Conservation (phyloP, 2,329 filamentous ascomycete species). For the Fusarium mundagurra region DNA sequence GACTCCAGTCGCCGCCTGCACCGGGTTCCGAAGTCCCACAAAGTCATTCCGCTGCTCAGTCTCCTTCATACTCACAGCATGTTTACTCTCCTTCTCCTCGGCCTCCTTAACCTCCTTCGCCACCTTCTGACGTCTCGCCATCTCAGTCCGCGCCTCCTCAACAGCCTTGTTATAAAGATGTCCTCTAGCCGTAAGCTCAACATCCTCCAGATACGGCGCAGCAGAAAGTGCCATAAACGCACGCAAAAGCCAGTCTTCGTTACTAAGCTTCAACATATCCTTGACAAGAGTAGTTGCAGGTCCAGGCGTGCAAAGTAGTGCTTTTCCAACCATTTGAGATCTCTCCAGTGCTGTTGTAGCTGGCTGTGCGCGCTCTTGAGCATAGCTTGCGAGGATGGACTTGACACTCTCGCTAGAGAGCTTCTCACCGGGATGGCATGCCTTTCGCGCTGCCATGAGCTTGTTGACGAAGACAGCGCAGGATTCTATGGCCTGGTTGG, state of each 20-base stretch:
- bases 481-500: neutral
- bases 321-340: neutral
- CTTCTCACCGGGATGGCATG: neutral
- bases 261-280: neutral
- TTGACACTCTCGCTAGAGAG: neutral
- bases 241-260: neutral
- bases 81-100: neutral
- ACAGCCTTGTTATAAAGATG: neutral
- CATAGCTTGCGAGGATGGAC: neutral
- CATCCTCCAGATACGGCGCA: neutral
- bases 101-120: neutral
- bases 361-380: neutral
- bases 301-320: neutral
- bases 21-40: neutral
- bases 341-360: neutral
- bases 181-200: neutral
- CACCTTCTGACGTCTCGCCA: neutral
- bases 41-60: neutral
- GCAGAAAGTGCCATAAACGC: neutral
- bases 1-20: neutral
- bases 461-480: neutral
- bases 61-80: fast-evolving
- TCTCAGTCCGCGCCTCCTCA: neutral
- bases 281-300: neutral
- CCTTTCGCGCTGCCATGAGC: neutral